A percentile compares a stretch with the other conserved stretches of the same genome.
Evolutionary conservation across 441 rosid genomes (phyloP).

Genomic region (Populus hybrid): DNA sequence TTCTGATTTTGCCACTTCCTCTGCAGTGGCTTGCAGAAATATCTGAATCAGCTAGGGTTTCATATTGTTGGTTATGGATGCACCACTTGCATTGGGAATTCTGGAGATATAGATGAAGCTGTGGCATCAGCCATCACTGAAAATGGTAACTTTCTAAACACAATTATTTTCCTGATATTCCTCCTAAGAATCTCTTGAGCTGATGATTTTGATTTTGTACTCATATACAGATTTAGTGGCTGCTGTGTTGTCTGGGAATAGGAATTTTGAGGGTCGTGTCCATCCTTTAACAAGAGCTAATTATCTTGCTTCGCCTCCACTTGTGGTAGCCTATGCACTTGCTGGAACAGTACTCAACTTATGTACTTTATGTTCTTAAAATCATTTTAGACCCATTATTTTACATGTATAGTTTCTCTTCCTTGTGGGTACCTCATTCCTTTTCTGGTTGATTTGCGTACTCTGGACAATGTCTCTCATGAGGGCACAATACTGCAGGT

Average conservation of each 20-base stretch:
- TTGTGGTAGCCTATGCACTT: slow-evolving; percentile 93
- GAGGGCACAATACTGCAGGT: slow-evolving; percentile 31
- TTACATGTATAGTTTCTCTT: too few relatives aligned
- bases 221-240: slow-evolving; percentile 52
- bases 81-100: slow-evolving; percentile 95
- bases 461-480: too few relatives aligned
- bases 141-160: slow-evolving; percentile 23
- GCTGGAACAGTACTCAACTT: slow-evolving; percentile 46
- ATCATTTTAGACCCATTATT: too few relatives aligned
- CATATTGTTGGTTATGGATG: slow-evolving; percentile 92
- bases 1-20: too few relatives aligned
- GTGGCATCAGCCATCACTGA: slow-evolving; percentile 85
- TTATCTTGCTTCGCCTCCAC: slow-evolving; percentile 96
- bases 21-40: slow-evolving; percentile 72
- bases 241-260: slow-evolving; percentile 88
- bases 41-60: slow-evolving; percentile 85
- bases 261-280: slow-evolving; percentile 96
- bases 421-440: too few relatives aligned
- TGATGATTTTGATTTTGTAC: too few relatives aligned
- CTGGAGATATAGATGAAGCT: slow-evolving; percentile 83
- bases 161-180: too few relatives aligned
- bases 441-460: too few relatives aligned
- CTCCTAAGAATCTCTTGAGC: too few relatives aligned
- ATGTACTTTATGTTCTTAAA: too few relatives aligned
- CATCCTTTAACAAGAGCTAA: slow-evolving; percentile 95